Percentiles rank a stretch among this genome's conserved stretches.
phyloP scores from a whole-genome alignment of 2,329 filamentous ascomycete species.

The Colletotrichum ledebouriae region DNA sequence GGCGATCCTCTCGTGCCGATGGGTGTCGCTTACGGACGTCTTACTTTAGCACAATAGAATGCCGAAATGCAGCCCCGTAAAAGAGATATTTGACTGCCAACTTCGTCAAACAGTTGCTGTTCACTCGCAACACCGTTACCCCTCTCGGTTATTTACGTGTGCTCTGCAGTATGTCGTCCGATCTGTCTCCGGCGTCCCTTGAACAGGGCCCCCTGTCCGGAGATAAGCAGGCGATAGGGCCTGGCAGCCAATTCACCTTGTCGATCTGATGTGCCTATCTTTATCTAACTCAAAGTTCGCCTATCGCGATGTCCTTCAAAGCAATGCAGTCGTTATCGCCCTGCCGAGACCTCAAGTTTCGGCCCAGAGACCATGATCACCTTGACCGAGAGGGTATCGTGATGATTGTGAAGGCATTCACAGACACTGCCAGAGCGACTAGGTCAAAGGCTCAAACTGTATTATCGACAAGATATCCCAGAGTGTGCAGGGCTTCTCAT shows the following conservation, averaged over 20 bases:
- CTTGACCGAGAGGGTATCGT: too few species aligned
- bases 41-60: neutral
- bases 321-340: neutral
- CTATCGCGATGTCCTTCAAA: constrained; percentile 19
- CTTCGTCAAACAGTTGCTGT: too few species aligned
- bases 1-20: neutral
- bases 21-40: neutral
- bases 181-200: neutral
- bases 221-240: constrained; percentile 33
- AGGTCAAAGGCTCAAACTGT: too few species aligned
- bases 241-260: neutral
- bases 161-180: neutral
- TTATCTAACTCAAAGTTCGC: constrained; percentile 5
- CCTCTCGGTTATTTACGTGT: neutral
- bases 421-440: too few species aligned
- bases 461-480: too few species aligned
- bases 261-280: constrained; percentile 29
- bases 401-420: too few species aligned
- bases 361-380: too few species aligned
- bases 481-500: too few species aligned
- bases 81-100: neutral
- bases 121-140: neutral
- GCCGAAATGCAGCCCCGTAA: neutral
- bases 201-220: neutral
- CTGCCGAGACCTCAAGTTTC: neutral